Evolutionary conservation across 108 stramenopile genomes (phyloP).

Genomic region (Cyclotella kingstonii): DNA sequence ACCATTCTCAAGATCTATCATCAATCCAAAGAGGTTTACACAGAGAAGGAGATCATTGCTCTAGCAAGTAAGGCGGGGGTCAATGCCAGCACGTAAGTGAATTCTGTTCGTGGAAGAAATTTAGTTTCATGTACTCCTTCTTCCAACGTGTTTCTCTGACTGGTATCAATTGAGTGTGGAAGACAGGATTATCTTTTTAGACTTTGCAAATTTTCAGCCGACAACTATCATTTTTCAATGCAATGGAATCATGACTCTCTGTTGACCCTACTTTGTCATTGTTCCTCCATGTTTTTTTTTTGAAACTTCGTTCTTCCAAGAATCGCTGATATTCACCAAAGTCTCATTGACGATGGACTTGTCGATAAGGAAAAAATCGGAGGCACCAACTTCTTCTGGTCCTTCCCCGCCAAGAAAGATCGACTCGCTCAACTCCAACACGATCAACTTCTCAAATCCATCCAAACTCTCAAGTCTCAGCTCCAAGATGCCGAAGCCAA

Average conservation of each 20-base stretch:
- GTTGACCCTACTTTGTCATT: slow-evolving; percentile 4
- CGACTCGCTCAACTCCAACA: slow-evolving; percentile 61
- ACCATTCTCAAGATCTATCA: slow-evolving; percentile 82
- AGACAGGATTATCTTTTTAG: no score
- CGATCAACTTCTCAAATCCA: slow-evolving; percentile 47
- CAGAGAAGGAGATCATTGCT: slow-evolving; percentile 84
- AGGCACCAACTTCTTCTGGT: slow-evolving; percentile 89
- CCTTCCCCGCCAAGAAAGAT: slow-evolving; percentile 87
- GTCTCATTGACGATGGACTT: slow-evolving; percentile 80
- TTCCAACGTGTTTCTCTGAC: not conserved
- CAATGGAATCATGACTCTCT: no score
- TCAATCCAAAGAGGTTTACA: slow-evolving; percentile 75
- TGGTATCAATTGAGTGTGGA: not conserved
- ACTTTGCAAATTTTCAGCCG: no score
- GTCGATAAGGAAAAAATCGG: slow-evolving; percentile 94
- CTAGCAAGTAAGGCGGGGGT: slow-evolving; percentile 84
- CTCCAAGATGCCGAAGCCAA: slow-evolving; percentile 53
- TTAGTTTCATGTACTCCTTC: not conserved
- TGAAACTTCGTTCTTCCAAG: slow-evolving; percentile 26
- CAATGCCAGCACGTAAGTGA: slow-evolving; percentile 69
- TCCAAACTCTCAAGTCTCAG: slow-evolving; percentile 40
- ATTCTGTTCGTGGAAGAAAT: no score
- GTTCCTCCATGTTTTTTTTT: not conserved
- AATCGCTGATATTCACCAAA: slow-evolving; percentile 71
- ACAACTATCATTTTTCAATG: no score